These are phyloP conservation scores for Magnusiomyces fungicola DNA, from an alignment of 1,139 yeast species.

Conservation along the genomic window DNA sequence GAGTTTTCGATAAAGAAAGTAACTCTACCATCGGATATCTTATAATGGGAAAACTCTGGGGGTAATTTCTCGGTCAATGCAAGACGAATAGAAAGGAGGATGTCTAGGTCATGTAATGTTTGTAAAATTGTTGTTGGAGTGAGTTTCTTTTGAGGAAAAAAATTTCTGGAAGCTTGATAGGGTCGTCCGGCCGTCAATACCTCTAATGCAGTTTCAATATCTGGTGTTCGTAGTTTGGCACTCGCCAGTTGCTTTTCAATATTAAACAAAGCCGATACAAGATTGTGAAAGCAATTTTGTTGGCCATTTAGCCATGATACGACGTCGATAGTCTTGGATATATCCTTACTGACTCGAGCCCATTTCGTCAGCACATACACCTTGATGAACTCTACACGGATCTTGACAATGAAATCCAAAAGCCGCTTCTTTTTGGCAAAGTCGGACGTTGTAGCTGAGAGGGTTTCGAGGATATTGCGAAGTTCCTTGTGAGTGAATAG, in stretches of 20 bases:
- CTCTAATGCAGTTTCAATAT: slow-evolving; percentile 76
- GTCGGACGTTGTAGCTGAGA: slow-evolving; percentile 51
- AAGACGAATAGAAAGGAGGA: slow-evolving; percentile 65
- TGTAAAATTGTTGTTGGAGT: slow-evolving; percentile 52
- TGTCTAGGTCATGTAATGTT: slow-evolving; percentile 63
- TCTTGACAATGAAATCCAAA: slow-evolving; percentile 55
- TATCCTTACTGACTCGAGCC: slow-evolving; percentile 66
- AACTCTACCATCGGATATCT: slow-evolving; percentile 68
- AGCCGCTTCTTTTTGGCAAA: slow-evolving; percentile 58
- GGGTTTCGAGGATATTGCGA: slow-evolving; percentile 52
- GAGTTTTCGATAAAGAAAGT: slow-evolving; percentile 57
- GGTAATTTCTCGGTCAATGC: slow-evolving; percentile 63
- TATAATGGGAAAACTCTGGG: slow-evolving; percentile 50
- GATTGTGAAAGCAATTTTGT: slow-evolving; percentile 57
- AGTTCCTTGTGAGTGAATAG: slow-evolving; percentile 61
- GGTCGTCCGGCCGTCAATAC: slow-evolving; percentile 77
- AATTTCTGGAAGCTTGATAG: slow-evolving; percentile 58
- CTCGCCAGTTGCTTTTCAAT: slow-evolving; percentile 63
- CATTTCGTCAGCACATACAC: slow-evolving; percentile 81
- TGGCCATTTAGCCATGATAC: slow-evolving; percentile 85
- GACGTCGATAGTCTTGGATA: slow-evolving; percentile 70
- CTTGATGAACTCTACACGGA: slow-evolving; percentile 77
- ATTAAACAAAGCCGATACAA: slow-evolving; percentile 51
- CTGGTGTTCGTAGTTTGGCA: slow-evolving; percentile 88
- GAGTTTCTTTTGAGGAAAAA: slow-evolving; percentile 45